Conservation (phyloP, 176 grass and related monocot species). For the Aechmea fasciata region DNA sequence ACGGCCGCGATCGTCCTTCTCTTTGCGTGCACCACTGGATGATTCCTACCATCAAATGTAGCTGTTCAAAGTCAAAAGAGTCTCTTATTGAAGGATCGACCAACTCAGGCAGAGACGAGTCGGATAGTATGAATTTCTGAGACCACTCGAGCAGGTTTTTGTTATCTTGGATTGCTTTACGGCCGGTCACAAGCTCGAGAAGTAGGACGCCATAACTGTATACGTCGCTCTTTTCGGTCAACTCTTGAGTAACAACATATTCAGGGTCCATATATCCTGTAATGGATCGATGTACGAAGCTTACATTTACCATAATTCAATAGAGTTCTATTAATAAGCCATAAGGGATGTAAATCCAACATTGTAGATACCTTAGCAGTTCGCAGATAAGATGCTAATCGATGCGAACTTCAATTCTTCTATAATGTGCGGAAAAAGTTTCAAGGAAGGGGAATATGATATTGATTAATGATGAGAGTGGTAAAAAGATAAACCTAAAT, state of each 20-base stretch:
- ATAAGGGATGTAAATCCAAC: too few species aligned
- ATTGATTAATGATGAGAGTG: too few species aligned
- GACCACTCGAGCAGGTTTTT: constrained; percentile 12
- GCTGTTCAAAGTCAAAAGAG: constrained; percentile 50
- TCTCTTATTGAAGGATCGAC: constrained; percentile 43
- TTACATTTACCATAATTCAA: not conserved
- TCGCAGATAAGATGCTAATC: too few species aligned
- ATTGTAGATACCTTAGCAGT: too few species aligned
- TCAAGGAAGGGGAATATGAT: too few species aligned
- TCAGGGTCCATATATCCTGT: not conserved
- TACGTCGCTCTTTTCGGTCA: constrained; percentile 1
- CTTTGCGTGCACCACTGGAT: constrained; percentile 70
- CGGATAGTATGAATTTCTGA: constrained; percentile 42
- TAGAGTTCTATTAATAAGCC: too few species aligned
- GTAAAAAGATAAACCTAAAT: too few species aligned
- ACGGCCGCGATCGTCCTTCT: constrained; percentile 66
- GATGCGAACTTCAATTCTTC: too few species aligned
- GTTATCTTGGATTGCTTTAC: constrained; percentile 8
- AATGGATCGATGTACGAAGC: not conserved
- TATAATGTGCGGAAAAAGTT: too few species aligned
- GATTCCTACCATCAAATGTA: constrained; percentile 56
- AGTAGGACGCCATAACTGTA: constrained; percentile 2
- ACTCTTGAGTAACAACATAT: not conserved
- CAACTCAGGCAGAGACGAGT: constrained; percentile 40
- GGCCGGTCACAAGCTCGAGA: not conserved